These are phyloP conservation scores for Russula brevipes DNA, from an alignment of 768 basidiomycete species.

Conservation along the genomic window DNA sequence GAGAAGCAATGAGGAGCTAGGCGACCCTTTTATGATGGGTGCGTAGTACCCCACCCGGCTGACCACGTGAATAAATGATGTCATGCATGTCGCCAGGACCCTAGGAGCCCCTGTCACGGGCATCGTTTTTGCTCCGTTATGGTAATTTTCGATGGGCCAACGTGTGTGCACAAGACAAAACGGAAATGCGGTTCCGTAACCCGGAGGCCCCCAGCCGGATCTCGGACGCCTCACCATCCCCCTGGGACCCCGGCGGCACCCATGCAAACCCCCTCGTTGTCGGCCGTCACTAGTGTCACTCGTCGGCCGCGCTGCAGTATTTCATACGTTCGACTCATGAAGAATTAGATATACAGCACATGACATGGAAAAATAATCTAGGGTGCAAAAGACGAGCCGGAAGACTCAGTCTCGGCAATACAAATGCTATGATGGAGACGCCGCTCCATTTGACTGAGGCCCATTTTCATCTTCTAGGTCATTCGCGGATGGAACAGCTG, in stretches of 20 bases:
- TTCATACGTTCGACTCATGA: neutral
- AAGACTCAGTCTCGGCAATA: neutral
- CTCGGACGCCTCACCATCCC: too few species aligned
- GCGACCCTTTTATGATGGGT: neutral
- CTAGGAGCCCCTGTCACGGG: neutral
- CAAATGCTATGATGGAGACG: conserved; percentile 1
- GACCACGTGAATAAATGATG: conserved; percentile 8
- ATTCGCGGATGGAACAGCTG: conserved; percentile 69
- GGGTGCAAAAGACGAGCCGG: neutral
- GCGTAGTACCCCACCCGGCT: neutral
- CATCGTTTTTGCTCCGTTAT: too few species aligned
- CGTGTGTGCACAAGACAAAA: too few species aligned
- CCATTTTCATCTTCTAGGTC: conserved; percentile 42
- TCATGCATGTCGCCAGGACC: neutral
- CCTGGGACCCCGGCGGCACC: too few species aligned
- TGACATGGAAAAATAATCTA: neutral
- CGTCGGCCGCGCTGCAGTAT: too few species aligned
- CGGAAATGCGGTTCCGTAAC: too few species aligned
- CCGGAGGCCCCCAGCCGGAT: too few species aligned
- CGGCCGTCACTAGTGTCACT: too few species aligned
- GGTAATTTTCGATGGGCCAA: too few species aligned
- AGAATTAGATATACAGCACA: neutral
- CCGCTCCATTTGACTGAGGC: conserved; percentile 15
- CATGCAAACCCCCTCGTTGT: too few species aligned
- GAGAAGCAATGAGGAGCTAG: neutral